Conservation (phyloP, 75 land plant species). For the Selaginella tamariscina region DNA sequence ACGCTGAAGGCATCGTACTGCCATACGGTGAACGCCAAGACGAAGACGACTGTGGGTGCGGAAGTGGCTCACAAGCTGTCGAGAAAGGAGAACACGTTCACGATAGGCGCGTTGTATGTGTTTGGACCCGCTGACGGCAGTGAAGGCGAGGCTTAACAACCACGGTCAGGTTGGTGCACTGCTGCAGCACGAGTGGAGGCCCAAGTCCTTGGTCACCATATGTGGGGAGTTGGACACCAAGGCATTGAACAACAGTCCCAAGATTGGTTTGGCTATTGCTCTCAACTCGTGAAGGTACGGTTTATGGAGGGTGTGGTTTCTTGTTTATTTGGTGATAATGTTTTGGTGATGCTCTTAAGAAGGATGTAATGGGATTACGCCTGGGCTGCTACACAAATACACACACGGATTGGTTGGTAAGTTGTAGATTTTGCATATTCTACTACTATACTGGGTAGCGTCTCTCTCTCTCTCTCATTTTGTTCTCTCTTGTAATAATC, state of each 20-base stretch:
- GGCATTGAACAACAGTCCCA: constrained; percentile 25
- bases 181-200: constrained; percentile 54
- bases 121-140: constrained; percentile 38
- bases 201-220: constrained; percentile 45
- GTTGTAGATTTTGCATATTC: too few species aligned
- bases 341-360: too few species aligned
- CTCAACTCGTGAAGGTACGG: constrained; percentile 51
- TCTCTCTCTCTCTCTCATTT: too few species aligned
- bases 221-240: constrained; percentile 50
- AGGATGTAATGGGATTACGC: too few species aligned
- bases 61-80: constrained; percentile 44
- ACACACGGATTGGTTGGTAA: too few species aligned
- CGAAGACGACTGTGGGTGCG: constrained; percentile 39
- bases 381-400: too few species aligned
- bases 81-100: constrained; percentile 35
- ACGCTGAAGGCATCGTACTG: constrained; percentile 47
- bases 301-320: too few species aligned
- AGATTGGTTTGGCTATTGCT: constrained; percentile 40
- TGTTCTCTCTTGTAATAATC: too few species aligned
- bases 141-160: constrained; percentile 40
- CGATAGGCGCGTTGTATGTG: constrained; percentile 36
- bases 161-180: constrained; percentile 43
- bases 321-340: too few species aligned
- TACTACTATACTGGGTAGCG: too few species aligned
- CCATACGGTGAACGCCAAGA: constrained; percentile 32